Base-by-base conservation (phyloP, 2,329 filamentous ascomycete genomes). In the Cercospora sp. region DNA sequence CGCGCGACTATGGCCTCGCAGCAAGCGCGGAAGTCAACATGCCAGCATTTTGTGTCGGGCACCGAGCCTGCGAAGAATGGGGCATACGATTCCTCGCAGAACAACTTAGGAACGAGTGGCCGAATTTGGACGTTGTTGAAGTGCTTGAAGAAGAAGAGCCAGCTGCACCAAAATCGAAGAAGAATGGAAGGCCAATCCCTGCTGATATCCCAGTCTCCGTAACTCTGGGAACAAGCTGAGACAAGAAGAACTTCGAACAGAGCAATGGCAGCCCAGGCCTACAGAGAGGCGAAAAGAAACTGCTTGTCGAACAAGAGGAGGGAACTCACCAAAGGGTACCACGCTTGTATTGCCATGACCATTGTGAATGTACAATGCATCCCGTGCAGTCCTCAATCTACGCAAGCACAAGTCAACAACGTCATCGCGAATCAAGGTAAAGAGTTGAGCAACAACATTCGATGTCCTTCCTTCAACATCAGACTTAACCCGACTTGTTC, bases 51-150 rank as follows among this genome's bases (percentile, higher is more conserved):
- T 82, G 80, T 61, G 79, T 81, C 8, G 79, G 80, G 2, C 79
- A 82, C 67, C 74, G 75, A 1, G 72, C 74, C 16, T 78, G 77
- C 12, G 80, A 81, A 65, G 78, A 81, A 21, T 82, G 80, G 79
- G 80, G 80, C 0, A 79, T 81, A n/a, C 69, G 74, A 18, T 79
- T 75, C 57, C 67, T 81, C 18, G 78, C 76, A 12, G 66, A 65
- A 13, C 65, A 70, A 5, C 16, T 81, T 3, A 72, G 77, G 12
- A 67, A 61, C 3, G 71, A 73, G 9, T 82, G 78, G 62, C 78
- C 79, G 1, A 66, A 60, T 5, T 43, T 79, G 16, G 65, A 66
- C 7, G 77, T 81, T 0, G 71, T 77, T 55, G 80, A 80, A 37
- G 68, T 81, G 0, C 76, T 77, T 53, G 80, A 81, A 64, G 77